These are phyloP conservation scores for Aspergillus flavus DNA, from an alignment of 2,329 filamentous ascomycete genomes.

Conservation along the genomic window DNA sequence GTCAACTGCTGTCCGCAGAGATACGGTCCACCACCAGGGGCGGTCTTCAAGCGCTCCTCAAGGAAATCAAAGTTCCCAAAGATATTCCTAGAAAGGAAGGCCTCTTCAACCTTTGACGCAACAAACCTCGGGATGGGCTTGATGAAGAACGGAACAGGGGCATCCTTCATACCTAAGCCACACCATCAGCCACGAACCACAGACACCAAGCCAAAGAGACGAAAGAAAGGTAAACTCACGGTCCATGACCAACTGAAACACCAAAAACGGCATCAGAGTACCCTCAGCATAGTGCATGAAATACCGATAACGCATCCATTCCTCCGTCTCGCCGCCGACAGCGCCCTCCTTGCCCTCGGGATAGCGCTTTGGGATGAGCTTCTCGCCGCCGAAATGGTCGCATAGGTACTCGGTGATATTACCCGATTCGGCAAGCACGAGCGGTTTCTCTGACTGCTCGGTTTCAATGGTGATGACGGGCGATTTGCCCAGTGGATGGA, in stretches of 20 bases:
- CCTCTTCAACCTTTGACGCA: conserved; percentile 46
- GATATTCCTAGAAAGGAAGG: conserved; percentile 45
- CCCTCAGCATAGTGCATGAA: conserved; percentile 86
- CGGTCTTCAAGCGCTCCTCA: conserved; percentile 47
- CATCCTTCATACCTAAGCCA: conserved; percentile 47
- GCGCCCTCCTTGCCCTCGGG: conserved; percentile 54
- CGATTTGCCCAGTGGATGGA: conserved; percentile 86
- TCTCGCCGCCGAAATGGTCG: conserved; percentile 61
- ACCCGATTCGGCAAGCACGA: conserved; percentile 78
- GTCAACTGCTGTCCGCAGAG: conserved; percentile 49
- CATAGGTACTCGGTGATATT: conserved; percentile 80
- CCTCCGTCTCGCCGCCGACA: conserved; percentile 61
- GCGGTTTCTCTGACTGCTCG: conserved; percentile 45
- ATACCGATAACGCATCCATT: conserved; percentile 65
- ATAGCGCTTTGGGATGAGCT: conserved; percentile 56
- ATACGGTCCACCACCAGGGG: conserved; percentile 41
- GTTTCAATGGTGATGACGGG: conserved; percentile 71
- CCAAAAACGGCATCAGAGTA: conserved; percentile 72
- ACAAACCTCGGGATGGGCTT: conserved; percentile 64
- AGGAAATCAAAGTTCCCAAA: conserved; percentile 47
- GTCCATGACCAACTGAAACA: conserved; percentile 65
- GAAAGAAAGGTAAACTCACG: conserved; percentile 42
- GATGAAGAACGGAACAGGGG: conserved; percentile 69
- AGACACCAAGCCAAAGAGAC: neutral
- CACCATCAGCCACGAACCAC: neutral